Conservation (phyloP, 768 basidiomycete genomes). For the Infundibulicybe gibba region DNA sequence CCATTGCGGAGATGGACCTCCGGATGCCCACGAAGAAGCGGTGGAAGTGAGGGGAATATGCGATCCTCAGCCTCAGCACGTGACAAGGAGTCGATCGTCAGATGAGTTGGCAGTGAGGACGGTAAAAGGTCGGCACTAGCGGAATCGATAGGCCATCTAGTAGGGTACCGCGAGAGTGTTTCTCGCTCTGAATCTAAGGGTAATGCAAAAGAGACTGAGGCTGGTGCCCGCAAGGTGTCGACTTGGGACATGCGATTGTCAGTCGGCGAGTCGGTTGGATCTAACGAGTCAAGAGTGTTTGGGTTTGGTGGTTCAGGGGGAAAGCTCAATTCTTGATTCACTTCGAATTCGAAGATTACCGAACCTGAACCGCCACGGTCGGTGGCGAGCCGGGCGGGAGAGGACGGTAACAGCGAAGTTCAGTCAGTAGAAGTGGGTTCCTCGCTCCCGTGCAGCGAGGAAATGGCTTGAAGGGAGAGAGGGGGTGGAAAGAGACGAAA, state of each 20-base stretch:
- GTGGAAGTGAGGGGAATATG: slow-evolving; percentile 62
- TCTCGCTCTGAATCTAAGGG: no score
- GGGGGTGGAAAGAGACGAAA: slow-evolving; percentile 7
- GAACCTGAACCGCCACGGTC: slow-evolving; percentile 72
- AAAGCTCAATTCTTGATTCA: slow-evolving; percentile 7
- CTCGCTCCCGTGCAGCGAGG: slow-evolving; percentile 75
- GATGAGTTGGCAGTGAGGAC: slow-evolving; percentile 56
- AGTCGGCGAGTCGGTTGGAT: slow-evolving; percentile 14
- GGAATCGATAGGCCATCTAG: slow-evolving; percentile 30
- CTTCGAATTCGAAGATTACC: slow-evolving; percentile 40
- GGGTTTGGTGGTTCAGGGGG: slow-evolving; percentile 14
- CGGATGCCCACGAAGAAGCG: slow-evolving; percentile 64
- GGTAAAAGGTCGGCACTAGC: slow-evolving; percentile 18
- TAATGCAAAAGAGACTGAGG: no score
- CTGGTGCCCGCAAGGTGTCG: slow-evolving; percentile 16
- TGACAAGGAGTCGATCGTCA: slow-evolving; percentile 41
- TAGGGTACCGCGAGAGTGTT: slow-evolving; percentile 8
- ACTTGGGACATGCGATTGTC: slow-evolving; percentile 53
- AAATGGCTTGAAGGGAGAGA: slow-evolving; percentile 46
- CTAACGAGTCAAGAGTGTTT: slow-evolving; percentile 18
- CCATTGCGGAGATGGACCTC: slow-evolving; percentile 74
- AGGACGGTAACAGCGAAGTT: slow-evolving; percentile 49
- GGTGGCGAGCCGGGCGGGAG: slow-evolving; percentile 55
- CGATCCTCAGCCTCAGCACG: slow-evolving; percentile 31
- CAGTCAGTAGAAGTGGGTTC: slow-evolving; percentile 57